These are phyloP conservation scores for Sarocladiaceae sp. DNA, from an alignment of 2,329 filamentous ascomycete species.

Conservation along the genomic window DNA sequence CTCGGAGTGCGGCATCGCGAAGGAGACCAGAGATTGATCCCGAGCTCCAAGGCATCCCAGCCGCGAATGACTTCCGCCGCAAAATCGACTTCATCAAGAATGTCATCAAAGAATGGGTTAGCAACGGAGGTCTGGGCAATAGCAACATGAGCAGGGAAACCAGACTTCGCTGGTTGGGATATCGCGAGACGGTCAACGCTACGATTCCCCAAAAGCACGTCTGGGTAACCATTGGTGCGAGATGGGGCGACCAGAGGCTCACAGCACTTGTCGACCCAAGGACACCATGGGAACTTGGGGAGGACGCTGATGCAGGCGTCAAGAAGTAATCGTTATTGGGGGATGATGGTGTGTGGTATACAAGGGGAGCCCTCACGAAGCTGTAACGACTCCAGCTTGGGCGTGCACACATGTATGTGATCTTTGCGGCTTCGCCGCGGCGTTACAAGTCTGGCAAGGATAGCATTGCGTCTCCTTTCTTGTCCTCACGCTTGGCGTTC, in stretches of 20 bases:
- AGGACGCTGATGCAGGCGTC: slow-evolving; percentile 40
- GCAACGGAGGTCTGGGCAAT: slow-evolving; percentile 66
- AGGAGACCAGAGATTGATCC: slow-evolving; percentile 57
- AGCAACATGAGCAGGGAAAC: slow-evolving; percentile 52
- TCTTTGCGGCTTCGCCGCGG: not conserved
- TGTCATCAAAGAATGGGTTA: slow-evolving; percentile 67
- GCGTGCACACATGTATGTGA: slow-evolving; percentile 3
- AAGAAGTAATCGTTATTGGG: slow-evolving; percentile 20
- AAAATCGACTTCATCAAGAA: slow-evolving; percentile 71
- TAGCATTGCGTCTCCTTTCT: not conserved
- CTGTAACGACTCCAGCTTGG: slow-evolving; percentile 8
- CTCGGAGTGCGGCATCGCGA: slow-evolving; percentile 41
- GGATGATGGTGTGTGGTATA: not conserved
- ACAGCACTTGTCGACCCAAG: slow-evolving; percentile 53
- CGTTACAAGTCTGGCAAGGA: not conserved
- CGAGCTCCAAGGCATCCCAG: slow-evolving; percentile 59
- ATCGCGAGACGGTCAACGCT: slow-evolving; percentile 49
- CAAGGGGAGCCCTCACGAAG: slow-evolving; percentile 6
- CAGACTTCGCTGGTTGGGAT: slow-evolving; percentile 55
- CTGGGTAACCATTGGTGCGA: slow-evolving; percentile 64
- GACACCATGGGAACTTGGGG: slow-evolving; percentile 48
- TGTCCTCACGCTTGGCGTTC: slow-evolving; percentile 1
- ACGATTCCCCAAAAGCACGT: slow-evolving; percentile 57
- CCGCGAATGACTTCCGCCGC: slow-evolving; percentile 66
- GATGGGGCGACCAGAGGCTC: slow-evolving; percentile 53